These are phyloP conservation scores for Phaeosphaeriaceae sp. DNA, from an alignment of 2,329 filamentous ascomycete species.

Conservation along the genomic window DNA sequence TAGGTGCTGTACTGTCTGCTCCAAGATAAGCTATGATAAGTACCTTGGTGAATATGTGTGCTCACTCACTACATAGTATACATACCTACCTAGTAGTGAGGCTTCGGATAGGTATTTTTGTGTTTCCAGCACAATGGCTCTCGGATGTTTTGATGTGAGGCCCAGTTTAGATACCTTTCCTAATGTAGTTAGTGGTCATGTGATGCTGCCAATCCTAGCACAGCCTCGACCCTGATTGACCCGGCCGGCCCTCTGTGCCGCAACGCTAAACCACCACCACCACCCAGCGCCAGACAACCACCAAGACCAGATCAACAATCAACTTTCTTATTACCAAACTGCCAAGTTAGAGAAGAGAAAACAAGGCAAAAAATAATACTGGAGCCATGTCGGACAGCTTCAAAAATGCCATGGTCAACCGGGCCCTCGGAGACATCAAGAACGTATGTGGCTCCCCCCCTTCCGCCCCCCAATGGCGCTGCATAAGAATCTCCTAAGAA, in stretches of 20 bases:
- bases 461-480: neutral
- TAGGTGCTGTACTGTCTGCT: too few relatives aligned
- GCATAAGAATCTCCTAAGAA: constrained; percentile 20
- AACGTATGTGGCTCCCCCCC: constrained; percentile 63
- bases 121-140: too few relatives aligned
- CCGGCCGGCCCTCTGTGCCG: constrained; percentile 20
- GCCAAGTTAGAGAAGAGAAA: neutral
- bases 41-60: too few relatives aligned
- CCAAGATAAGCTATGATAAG: too few relatives aligned
- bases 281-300: constrained; percentile 9
- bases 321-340: neutral
- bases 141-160: neutral
- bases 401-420: constrained; percentile 71
- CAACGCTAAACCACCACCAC: constrained; percentile 12
- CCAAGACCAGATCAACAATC: neutral
- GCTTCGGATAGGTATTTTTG: neutral
- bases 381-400: constrained; percentile 55
- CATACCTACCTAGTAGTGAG: too few relatives aligned
- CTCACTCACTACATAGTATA: too few relatives aligned
- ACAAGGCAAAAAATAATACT: too few relatives aligned
- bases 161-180: neutral
- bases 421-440: constrained; percentile 86
- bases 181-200: neutral
- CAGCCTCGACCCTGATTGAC: constrained; percentile 19
- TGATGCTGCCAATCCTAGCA: constrained; percentile 14